Conservation (phyloP, 495 filamentous ascomycete species). For the Podospora comata region DNA sequence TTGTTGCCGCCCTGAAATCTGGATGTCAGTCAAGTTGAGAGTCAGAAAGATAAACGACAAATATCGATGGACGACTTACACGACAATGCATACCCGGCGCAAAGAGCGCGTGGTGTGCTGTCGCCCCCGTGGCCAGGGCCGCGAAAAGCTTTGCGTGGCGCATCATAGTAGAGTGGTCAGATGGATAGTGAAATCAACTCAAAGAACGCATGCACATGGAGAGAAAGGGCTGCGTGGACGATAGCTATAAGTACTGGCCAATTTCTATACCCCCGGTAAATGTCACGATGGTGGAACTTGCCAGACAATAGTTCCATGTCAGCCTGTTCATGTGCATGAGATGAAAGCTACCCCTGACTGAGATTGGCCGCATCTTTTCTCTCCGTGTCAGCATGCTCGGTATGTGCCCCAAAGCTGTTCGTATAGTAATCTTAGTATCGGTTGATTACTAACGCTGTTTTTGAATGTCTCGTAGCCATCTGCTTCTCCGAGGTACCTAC, state of each 20-base stretch:
- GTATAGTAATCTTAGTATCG: neutral
- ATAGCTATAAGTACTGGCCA: too few relatives aligned
- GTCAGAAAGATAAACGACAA: neutral
- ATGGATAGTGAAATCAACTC: neutral
- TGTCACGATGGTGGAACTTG: neutral
- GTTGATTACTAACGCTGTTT: neutral
- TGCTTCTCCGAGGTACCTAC: too few relatives aligned
- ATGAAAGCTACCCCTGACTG: neutral
- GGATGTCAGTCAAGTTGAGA: too few relatives aligned
- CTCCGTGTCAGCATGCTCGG: neutral
- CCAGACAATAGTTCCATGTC: neutral
- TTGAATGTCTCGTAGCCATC: neutral
- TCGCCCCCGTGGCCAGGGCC: slow-evolving; percentile 28
- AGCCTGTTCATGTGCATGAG: neutral
- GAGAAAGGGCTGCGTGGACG: too few relatives aligned
- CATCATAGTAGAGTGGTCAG: neutral
- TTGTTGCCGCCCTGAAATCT: slow-evolving; percentile 29
- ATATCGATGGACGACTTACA: neutral
- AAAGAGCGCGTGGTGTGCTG: slow-evolving; percentile 46
- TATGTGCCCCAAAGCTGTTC: neutral
- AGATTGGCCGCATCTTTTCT: neutral
- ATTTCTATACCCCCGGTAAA: neutral
- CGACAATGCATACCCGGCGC: slow-evolving; percentile 51
- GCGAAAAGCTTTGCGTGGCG: slow-evolving; percentile 7
- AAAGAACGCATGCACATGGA: neutral